Conservation (phyloP, 164 flowering plant genomes). For the Stephania yunnanensis region DNA sequence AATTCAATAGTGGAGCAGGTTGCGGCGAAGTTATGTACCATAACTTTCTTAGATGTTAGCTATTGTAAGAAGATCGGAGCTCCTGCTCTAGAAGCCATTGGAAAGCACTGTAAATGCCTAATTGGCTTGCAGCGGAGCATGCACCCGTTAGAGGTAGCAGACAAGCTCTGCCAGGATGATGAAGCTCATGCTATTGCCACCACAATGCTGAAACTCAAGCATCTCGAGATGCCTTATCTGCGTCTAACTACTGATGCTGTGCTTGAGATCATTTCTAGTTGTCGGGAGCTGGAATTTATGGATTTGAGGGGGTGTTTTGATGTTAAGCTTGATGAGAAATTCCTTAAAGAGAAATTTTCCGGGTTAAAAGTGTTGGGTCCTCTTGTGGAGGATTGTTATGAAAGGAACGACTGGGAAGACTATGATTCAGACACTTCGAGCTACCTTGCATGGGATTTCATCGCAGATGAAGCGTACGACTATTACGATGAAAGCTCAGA, state of each 20-base stretch:
- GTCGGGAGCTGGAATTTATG: constrained; percentile 42
- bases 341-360: constrained; percentile 24
- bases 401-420: constrained; percentile 31
- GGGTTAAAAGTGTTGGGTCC: constrained; percentile 38
- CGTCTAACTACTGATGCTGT: constrained; percentile 28
- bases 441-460: constrained; percentile 39
- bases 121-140: constrained; percentile 41
- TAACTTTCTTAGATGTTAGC: constrained; percentile 18
- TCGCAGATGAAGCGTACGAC: constrained; percentile 28
- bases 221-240: constrained; percentile 60
- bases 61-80: constrained; percentile 12
- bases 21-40: constrained; percentile 24
- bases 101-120: constrained; percentile 56
- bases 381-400: constrained; percentile 24
- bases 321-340: constrained; percentile 38
- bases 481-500: constrained; percentile 28
- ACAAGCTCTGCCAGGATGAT: constrained; percentile 39
- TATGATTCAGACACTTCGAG: constrained; percentile 31
- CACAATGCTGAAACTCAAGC: constrained; percentile 71
- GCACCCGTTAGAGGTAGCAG: constrained; percentile 49
- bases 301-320: constrained; percentile 74
- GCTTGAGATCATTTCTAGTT: constrained; percentile 24
- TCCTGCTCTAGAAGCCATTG: constrained; percentile 32
- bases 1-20: constrained; percentile 47
- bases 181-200: constrained; percentile 72